Percentiles rank a stretch among this genome's conserved stretches.
Conservation (phyloP, 2,329 filamentous ascomycete species). For the Aspergillus tamarii region DNA sequence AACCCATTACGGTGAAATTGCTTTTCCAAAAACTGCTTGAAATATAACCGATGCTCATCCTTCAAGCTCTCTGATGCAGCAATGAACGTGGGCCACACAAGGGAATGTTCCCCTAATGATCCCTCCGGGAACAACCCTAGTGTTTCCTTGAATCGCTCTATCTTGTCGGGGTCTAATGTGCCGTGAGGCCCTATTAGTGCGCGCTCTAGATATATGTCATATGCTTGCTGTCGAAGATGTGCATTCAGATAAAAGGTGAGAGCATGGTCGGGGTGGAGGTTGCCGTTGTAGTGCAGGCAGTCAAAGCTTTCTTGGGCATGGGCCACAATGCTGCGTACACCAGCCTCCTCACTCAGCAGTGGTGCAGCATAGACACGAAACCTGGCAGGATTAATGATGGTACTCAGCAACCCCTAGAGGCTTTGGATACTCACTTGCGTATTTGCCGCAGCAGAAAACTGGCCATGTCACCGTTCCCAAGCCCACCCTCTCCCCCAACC, state of each 20-base stretch:
- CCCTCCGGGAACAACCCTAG: background rate
- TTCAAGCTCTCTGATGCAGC: constrained; percentile 18
- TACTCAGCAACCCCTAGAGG: background rate
- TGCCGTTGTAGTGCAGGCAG: constrained; percentile 14
- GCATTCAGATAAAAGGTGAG: constrained; percentile 10
- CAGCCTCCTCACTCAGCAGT: constrained; percentile 10
- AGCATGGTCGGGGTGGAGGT: constrained; percentile 9
- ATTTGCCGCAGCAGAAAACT: constrained; percentile 20
- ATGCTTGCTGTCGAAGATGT: constrained; percentile 16
- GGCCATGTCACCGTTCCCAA: constrained; percentile 13
- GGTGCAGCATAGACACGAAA: constrained; percentile 20
- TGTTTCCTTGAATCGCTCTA: constrained; percentile 6
- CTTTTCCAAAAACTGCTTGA: constrained; percentile 8
- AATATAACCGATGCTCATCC: constrained; percentile 6
- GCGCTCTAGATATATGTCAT: constrained; percentile 14
- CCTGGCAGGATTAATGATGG: constrained; percentile 6
- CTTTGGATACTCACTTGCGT: constrained; percentile 15
- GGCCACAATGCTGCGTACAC: constrained; percentile 6
- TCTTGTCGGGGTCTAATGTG: background rate
- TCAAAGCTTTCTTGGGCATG: constrained; percentile 11
- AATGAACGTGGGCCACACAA: constrained; percentile 26
- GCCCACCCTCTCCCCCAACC: constrained; percentile 9
- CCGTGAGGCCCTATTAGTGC: background rate
- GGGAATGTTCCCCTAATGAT: constrained; percentile 15
- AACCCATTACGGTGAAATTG: constrained; percentile 10